These are phyloP conservation scores for Suillus occidentalis DNA, from an alignment of 768 basidiomycete species.

Conservation along the genomic window DNA sequence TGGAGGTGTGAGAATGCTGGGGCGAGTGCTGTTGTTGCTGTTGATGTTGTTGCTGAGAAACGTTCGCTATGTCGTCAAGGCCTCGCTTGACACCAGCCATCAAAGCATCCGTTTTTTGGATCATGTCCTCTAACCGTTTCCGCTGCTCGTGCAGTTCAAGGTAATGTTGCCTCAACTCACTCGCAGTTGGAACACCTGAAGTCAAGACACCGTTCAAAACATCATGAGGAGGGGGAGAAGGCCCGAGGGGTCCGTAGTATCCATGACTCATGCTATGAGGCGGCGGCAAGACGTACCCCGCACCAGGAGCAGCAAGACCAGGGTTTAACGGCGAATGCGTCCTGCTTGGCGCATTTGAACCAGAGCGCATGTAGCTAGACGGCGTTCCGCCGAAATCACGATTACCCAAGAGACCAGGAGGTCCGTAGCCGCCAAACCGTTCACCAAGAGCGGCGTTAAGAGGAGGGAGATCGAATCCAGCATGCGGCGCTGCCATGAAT, in stretches of 20 bases:
- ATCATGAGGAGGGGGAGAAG: slow-evolving; percentile 36
- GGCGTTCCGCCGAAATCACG: slow-evolving; percentile 40
- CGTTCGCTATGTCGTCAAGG: slow-evolving; percentile 69
- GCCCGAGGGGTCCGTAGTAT: slow-evolving; percentile 38
- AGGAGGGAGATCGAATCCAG: slow-evolving; percentile 66
- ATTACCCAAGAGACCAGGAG: slow-evolving; percentile 30
- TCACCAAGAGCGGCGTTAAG: slow-evolving; percentile 44
- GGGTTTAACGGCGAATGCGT: slow-evolving; percentile 71
- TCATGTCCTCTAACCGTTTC: slow-evolving; percentile 67
- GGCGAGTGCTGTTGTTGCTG: slow-evolving; percentile 21
- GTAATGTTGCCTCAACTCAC: slow-evolving; percentile 75
- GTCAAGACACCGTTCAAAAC: slow-evolving; percentile 28
- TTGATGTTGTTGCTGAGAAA: slow-evolving; percentile 23
- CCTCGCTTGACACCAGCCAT: slow-evolving; percentile 71
- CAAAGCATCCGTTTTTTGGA: slow-evolving; percentile 72
- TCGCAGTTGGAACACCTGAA: slow-evolving; percentile 42
- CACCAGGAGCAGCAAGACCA: slow-evolving; percentile 36
- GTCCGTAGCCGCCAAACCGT: slow-evolving; percentile 39
- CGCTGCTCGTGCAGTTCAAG: slow-evolving; percentile 61
- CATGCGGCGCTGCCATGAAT: slow-evolving; percentile 36
- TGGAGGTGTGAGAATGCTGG: slow-evolving; percentile 20
- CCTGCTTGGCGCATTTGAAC: slow-evolving; percentile 66
- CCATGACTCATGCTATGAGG: slow-evolving; percentile 38
- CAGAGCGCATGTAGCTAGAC: slow-evolving; percentile 62
- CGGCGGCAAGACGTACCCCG: slow-evolving; percentile 43